Base-by-base conservation (phyloP, 2,329 filamentous ascomycete species). In the Laburnicola sp. region DNA sequence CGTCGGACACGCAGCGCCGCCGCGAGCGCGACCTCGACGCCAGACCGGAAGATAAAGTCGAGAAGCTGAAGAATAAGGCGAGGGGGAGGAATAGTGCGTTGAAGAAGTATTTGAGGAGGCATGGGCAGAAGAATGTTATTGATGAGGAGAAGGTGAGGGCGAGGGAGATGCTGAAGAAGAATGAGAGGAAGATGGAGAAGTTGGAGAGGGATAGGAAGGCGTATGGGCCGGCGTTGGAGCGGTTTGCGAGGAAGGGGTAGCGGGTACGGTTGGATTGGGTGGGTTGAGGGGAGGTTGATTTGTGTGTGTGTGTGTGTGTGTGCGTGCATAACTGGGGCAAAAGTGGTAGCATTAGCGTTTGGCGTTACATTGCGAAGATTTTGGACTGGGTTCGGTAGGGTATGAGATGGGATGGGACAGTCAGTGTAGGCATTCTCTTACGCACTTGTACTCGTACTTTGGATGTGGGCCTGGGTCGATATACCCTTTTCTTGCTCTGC, bases 131-230 rank as follows among this genome's bases (percentile, higher is more conserved):
- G 81, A 97, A 97, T 72, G 84, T 99, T 51, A 91, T 99, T 71
- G 94, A 99, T 78, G 94, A 97, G 80, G 92, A 93, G 82, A 86
- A 89, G 69, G 75, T 96, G 73, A 86, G 87, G 69, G 87, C 92
- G 41, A 89, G 97, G 72, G 89, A 91, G 75, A 79, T 96, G 70
- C 86, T 87, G 78, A 82, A 84, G 69, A 80, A 82, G 59, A 80
- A 82, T 65, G 85, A 86, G 60, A 84, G 87, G 72, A 84, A 84
- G 72, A 82, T 86, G 62, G 83, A 61, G 50, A 67, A 63, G 45
- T 53, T 86, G 69, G 58, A 65, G 44, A 63, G 61, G 56, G 59
- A 62, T 48, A 82, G 88, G 71, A 82, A 81, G 51, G 87, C 93
- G 60, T 78, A 97, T 59, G 94, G 94, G 0, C 92, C 93, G 54